These are phyloP conservation scores for Hura crepitans DNA, from an alignment of 441 rosid genomes.

Conservation along the genomic window DNA sequence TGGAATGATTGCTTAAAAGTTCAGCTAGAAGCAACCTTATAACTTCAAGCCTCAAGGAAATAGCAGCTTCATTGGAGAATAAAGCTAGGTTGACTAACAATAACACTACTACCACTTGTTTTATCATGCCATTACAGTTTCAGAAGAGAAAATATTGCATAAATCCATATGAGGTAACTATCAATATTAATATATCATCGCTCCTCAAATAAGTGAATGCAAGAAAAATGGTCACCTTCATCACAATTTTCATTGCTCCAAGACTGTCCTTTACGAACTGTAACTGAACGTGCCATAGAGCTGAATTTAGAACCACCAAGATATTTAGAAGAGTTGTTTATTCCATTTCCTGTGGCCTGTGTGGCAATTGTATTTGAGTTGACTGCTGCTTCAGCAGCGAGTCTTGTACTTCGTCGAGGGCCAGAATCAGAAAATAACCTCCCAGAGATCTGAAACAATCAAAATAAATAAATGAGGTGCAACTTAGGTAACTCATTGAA, in stretches of 20 bases:
- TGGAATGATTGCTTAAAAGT: too few species aligned
- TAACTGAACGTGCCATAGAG: conserved; percentile 75
- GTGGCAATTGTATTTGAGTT: conserved; percentile 48
- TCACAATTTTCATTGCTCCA: conserved; percentile 84
- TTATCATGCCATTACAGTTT: conserved; percentile 6
- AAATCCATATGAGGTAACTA: background rate
- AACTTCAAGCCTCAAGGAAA: too few species aligned
- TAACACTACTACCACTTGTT: too few species aligned
- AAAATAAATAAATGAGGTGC: background rate
- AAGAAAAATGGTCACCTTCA: conserved; percentile 58
- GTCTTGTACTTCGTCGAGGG: conserved; percentile 77
- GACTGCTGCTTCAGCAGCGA: conserved; percentile 64
- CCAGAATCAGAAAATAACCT: conserved; percentile 95
- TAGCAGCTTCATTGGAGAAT: too few species aligned
- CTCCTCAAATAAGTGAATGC: conserved; percentile 3
- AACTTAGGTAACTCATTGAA: background rate
- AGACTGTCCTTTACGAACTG: conserved; percentile 80
- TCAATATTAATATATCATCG: conserved; percentile 6
- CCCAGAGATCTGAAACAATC: conserved; percentile 67
- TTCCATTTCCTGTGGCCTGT: conserved; percentile 62
- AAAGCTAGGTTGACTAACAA: background rate
- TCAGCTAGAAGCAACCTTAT: too few species aligned
- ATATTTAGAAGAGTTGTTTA: conserved; percentile 63
- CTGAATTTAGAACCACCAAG: conserved; percentile 80
- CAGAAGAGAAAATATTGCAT: background rate